Evolutionary conservation across 139 green algal species (phyloP), one percentile per base, ranked within the genome.

Genomic region (Closterium sp.): DNA sequence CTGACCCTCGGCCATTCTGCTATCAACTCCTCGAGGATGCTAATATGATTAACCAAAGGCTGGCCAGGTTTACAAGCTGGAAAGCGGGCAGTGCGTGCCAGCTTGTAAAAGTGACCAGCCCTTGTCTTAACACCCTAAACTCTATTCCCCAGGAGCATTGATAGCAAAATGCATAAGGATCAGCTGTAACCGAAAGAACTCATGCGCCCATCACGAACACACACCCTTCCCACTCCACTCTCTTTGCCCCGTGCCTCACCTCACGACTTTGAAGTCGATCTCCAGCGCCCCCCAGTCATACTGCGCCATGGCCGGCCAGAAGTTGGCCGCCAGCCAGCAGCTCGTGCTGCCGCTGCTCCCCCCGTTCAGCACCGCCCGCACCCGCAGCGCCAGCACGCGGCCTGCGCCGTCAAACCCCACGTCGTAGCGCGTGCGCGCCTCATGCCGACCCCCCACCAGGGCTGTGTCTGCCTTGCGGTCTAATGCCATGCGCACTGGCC

Each of bases 381-480:
- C 86, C 5, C 36, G 34, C 86, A 93, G 85, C 30, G 90, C 90
- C 1, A 16, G 36, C 28, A 93, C 28, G 31, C 3, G 85, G 31
- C 90, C 90, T 9, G 55, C 25, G 33, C 34, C 25, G 55, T 36
- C 76, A 32, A 87, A 93, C 28, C 76, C 90, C 33, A 93, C 89
- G n/a, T 91, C 10, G 90, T 93, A 93, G 19, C 32, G n/a, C 0
- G 90, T 64, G 33, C 31, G 36, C 76, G 10, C n/a, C 23, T 87
- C 12, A 34, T 93, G 85, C 19, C 90, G 85, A 12, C 85, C 85
- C 6, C 85, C 90, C 3, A 33, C 33, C 2, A 93, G 30, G 0
- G 34, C 85, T 34, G 92, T 76, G 87, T 93, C 91, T 0, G 69
- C 32, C 88, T 86, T 86, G 33, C 91, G 91, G 35, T 93, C 91